Base-by-base conservation (phyloP, 2,329 filamentous ascomycete species). In the Diaporthe amygdali region DNA sequence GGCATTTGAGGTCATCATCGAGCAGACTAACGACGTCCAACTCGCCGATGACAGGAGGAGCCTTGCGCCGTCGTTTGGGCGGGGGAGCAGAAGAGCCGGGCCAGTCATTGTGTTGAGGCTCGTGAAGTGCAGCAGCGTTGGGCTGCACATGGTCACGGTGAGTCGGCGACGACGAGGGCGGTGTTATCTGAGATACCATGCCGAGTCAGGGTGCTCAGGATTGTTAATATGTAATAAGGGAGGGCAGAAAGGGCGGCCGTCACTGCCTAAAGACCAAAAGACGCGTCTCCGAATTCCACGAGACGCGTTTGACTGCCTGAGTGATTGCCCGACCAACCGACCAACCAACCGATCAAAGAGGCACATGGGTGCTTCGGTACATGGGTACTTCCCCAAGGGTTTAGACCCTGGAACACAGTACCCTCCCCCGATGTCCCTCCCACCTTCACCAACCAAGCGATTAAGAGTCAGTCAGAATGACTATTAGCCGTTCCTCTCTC, bases 101-200 rank as follows among this genome's bases (percentile, higher is more conserved):
- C 32, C 39, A 56, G 7, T 41, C 68, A 67, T 59, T 5, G n/a
- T 56, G 41, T 27, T 41, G 46, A 47, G 12, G 30, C n/a, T 22
- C 34, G 12, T 25, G 5, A 20, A 15, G 49, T n/a, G n/a, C 27
- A 30, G 17, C n/a, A 9, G 49, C 22, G 32, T 20, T 27, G 15
- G 49, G 41, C n/a, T 66, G 47, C 41, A 47, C 17, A 34, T 37
- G n/a, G 17, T n/a, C 22, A 46, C 30, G 14, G 20, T 32, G 68
- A 17, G 41, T 70, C 39, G 68, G 68, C 25, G 68, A 70, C 51
- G 68, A 70, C 27, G 68, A 70, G n/a, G 68, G 61, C 32, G 68
- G 68, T 17, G 51, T 67, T 37, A 67, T 56, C 47, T 41, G 51
- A 70, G 30, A 49, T 3, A 20, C 22, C 68, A 70, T 70, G n/a